These are phyloP conservation scores for Silene conica DNA, from an alignment of 148 eudicot species.

Conservation along the genomic window DNA sequence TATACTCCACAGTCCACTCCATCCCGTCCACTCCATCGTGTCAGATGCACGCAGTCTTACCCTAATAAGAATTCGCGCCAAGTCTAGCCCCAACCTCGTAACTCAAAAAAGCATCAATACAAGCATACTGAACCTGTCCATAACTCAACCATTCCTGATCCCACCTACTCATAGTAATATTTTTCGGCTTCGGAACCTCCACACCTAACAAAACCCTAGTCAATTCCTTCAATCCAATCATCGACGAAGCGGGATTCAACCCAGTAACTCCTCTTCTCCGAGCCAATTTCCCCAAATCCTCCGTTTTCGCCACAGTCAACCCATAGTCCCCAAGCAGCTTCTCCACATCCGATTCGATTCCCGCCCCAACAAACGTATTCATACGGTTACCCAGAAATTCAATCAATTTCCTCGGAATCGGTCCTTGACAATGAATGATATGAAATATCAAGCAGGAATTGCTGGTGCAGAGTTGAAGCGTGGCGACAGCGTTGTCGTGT, in stretches of 20 bases:
- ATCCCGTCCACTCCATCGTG: background rate
- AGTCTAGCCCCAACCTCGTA: constrained; percentile 16
- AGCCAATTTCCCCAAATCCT: constrained; percentile 15
- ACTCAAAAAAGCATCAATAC: constrained; percentile 22
- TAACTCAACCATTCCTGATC: constrained; percentile 36
- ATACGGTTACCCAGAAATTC: constrained; percentile 21
- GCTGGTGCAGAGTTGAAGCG: constrained; percentile 44
- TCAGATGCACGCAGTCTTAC: background rate
- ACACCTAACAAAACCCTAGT: constrained; percentile 32
- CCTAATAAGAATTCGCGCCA: background rate
- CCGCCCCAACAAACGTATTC: constrained; percentile 39
- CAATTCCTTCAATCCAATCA: constrained; percentile 44
- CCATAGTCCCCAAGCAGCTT: constrained; percentile 32
- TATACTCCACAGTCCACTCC: too few species aligned
- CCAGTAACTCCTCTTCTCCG: background rate
- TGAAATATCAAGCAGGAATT: constrained; percentile 43
- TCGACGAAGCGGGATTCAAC: background rate
- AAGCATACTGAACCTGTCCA: constrained; percentile 18
- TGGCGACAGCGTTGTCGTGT: constrained; percentile 39
- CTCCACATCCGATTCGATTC: constrained; percentile 35
- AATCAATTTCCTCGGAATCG: constrained; percentile 20
- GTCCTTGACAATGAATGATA: constrained; percentile 28
- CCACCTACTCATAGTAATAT: constrained; percentile 54
- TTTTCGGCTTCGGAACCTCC: constrained; percentile 43
- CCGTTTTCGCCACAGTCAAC: background rate